Percentiles rank a stretch among this genome's conserved stretches.
These are phyloP conservation scores for Suzukiozyma palmioleophila DNA, from an alignment of 1,139 yeast genomes.

Conservation along the genomic window DNA sequence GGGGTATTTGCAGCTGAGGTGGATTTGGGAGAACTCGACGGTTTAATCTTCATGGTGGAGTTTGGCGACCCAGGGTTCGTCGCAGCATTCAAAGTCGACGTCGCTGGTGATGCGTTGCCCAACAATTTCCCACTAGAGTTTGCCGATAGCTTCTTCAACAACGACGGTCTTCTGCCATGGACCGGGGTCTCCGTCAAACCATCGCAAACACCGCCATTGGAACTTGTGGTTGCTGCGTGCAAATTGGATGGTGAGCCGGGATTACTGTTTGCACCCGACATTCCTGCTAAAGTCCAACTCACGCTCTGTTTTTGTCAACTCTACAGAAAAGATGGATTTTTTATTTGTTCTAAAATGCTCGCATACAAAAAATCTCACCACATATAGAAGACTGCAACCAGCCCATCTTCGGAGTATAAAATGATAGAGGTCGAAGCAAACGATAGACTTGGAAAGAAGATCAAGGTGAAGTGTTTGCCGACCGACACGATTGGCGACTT, in stretches of 20 bases:
- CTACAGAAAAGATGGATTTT: no score
- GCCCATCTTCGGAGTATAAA: background rate
- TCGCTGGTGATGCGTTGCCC: background rate
- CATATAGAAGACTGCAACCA: background rate
- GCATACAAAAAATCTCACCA: no score
- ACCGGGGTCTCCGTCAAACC: background rate
- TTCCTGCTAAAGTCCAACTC: background rate
- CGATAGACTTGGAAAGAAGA: constrained; percentile 77
- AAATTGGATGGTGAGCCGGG: constrained; percentile 1
- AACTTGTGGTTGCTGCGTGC: constrained; percentile 2
- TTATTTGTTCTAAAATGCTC: no score
- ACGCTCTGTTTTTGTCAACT: no score
- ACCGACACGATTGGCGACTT: constrained; percentile 90
- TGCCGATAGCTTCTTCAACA: constrained; percentile 1
- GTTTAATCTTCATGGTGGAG: background rate
- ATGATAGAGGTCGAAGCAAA: constrained; percentile 34
- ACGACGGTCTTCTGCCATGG: background rate
- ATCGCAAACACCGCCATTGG: background rate
- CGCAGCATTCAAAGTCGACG: background rate
- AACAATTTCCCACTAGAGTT: background rate
- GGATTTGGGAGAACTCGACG: background rate
- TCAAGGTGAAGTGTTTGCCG: constrained; percentile 78
- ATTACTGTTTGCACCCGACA: constrained; percentile 2
- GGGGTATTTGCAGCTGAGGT: background rate
- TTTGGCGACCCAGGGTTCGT: background rate